These are phyloP conservation scores for Oryza australiensis DNA, from an alignment of 176 grass and related monocot genomes.

Conservation along the genomic window DNA sequence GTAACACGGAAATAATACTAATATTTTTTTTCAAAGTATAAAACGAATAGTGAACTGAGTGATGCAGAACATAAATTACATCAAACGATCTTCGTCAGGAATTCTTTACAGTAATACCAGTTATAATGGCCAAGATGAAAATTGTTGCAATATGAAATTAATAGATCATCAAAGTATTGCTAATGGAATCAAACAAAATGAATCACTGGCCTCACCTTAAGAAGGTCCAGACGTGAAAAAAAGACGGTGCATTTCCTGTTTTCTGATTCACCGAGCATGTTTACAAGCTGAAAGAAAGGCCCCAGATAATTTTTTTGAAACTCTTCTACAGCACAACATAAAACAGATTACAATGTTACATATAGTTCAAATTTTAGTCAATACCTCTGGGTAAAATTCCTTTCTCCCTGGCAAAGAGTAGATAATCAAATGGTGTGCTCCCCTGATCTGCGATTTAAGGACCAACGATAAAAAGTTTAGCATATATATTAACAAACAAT, in stretches of 20 bases:
- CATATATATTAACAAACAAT: not conserved
- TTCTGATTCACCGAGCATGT: constrained; percentile 77
- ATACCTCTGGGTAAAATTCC: constrained; percentile 91
- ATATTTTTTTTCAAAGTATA: not conserved
- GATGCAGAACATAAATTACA: not conserved
- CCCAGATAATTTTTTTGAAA: constrained; percentile 14
- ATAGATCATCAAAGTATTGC: not conserved
- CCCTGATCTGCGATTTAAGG: constrained; percentile 69
- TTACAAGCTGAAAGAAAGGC: constrained; percentile 68
- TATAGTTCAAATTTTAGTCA: not conserved
- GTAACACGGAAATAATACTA: not conserved
- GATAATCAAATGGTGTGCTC: constrained; percentile 68
- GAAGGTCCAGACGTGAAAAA: constrained; percentile 75
- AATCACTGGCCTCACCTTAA: constrained; percentile 58
- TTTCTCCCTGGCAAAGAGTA: constrained; percentile 90
- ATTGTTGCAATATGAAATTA: not conserved
- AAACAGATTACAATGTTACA: not conserved
- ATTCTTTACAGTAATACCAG: not conserved
- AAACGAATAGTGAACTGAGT: constrained; percentile 11
- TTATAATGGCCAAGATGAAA: not conserved
- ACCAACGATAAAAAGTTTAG: constrained; percentile 14
- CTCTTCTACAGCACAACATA: not conserved
- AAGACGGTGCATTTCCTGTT: constrained; percentile 69
- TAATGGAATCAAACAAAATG: not conserved
- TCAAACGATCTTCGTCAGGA: not conserved